Conservation (phyloP, 2,329 filamentous ascomycete species). For the Phoma herbarum region DNA sequence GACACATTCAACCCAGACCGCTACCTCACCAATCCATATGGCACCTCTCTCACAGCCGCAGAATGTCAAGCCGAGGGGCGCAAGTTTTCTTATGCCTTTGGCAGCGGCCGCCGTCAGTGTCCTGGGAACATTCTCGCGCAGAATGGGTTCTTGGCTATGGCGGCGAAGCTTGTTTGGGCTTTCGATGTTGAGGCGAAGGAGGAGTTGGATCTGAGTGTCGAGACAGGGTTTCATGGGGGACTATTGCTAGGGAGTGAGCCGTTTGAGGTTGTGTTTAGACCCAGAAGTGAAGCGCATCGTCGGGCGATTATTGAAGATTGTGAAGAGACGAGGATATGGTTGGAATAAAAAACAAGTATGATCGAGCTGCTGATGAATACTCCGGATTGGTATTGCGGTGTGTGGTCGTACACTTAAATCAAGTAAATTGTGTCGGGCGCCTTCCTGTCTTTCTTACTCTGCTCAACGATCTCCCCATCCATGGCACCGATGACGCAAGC, state of each 20-base stretch:
- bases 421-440: too few relatives aligned
- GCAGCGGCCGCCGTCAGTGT: neutral
- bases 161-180: neutral
- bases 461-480: too few relatives aligned
- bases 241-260: neutral
- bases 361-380: too few relatives aligned
- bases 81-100: neutral
- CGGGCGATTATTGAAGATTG: neutral
- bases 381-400: too few relatives aligned
- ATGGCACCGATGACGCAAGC: too few relatives aligned
- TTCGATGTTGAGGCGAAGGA: neutral
- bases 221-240: neutral
- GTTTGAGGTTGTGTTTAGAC: neutral
- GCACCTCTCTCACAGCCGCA: neutral
- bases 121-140: neutral
- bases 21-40: neutral
- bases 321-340: neutral
- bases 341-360: too few relatives aligned
- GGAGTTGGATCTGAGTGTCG: neutral
- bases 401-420: too few relatives aligned
- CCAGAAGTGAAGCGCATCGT: neutral
- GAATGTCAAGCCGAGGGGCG: neutral
- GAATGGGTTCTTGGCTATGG: neutral
- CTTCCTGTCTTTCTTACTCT: too few relatives aligned
- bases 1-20: neutral